phyloP scores from a whole-genome alignment of 371 early-diverging fungal genomes.

The Capillidium heterosporum region DNA sequence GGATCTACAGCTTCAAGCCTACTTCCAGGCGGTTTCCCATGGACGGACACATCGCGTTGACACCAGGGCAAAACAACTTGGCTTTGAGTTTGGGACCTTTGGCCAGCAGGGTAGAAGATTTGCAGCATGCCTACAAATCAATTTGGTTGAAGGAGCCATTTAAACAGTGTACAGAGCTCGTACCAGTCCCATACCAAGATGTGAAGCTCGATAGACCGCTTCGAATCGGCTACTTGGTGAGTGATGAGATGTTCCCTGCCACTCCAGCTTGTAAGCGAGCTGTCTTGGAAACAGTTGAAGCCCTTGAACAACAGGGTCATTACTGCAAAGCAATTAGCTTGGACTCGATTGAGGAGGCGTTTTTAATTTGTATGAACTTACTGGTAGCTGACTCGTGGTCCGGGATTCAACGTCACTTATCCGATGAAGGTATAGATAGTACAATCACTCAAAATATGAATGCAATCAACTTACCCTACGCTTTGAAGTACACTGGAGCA shows the following conservation, averaged over 20 bases:
- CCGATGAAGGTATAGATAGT: neutral
- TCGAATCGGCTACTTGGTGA: neutral
- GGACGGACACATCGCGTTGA: neutral
- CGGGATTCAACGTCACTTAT: neutral
- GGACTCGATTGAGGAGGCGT: neutral
- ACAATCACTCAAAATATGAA: neutral
- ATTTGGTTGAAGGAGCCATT: neutral
- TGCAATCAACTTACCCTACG: neutral
- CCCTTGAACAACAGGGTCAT: neutral
- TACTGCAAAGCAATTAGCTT: neutral
- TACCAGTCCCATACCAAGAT: neutral
- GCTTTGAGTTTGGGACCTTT: neutral
- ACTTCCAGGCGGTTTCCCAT: neutral
- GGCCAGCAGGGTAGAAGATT: neutral
- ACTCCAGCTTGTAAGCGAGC: conserved; percentile 2
- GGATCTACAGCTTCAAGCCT: conserved; percentile 2
- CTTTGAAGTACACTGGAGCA: neutral
- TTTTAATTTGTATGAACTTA: neutral
- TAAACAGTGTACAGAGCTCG: neutral
- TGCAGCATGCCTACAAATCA: neutral
- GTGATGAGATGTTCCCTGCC: neutral
- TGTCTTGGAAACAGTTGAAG: neutral
- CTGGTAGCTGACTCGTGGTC: neutral
- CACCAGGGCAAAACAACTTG: neutral
- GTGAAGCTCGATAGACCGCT: neutral